phyloP scores from a whole-genome alignment of 1,284 basidiomycete genomes.

The Leucocoprinus gongylophorus region DNA sequence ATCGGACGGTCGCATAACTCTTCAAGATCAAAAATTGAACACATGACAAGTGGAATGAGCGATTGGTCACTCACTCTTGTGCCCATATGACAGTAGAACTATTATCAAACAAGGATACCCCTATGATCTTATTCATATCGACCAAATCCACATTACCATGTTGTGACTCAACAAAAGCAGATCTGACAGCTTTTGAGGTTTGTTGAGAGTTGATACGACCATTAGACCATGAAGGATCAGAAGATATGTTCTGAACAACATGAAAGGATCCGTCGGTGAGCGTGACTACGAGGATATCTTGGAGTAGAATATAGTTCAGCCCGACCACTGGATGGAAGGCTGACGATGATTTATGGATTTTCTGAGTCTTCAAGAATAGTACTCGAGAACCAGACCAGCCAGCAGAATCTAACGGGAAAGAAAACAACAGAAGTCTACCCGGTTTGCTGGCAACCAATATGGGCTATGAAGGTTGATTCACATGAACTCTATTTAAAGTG shows the following conservation, averaged over 20 bases:
- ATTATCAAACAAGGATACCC: constrained; percentile 48
- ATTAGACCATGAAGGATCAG: constrained; percentile 17
- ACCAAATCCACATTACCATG: constrained; percentile 32
- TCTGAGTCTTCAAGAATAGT: constrained; percentile 41
- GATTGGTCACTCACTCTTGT: constrained; percentile 56
- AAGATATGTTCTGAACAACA: constrained; percentile 45
- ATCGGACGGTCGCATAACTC: constrained; percentile 53
- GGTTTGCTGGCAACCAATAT: constrained; percentile 54
- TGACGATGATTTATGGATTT: constrained; percentile 50
- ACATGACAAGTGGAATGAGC: constrained; percentile 1
- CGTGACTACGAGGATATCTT: constrained; percentile 48
- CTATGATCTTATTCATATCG: constrained; percentile 54
- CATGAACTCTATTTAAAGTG: constrained; percentile 14
- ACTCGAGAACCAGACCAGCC: constrained; percentile 42
- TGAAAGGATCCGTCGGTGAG: constrained; percentile 67
- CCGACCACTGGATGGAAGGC: constrained; percentile 51
- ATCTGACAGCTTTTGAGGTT: constrained; percentile 44
- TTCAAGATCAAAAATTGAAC: constrained; percentile 23
- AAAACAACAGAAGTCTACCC: constrained; percentile 52
- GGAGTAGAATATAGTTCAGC: constrained; percentile 40
- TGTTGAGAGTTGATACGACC: constrained; percentile 33
- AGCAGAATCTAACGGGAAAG: constrained; percentile 22
- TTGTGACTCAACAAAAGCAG: constrained; percentile 44
- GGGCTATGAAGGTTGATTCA: constrained; percentile 23
- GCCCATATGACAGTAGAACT: constrained; percentile 50